These are phyloP conservation scores for Calophaca sinica DNA, from an alignment of 306 rosid species.

Conservation along the genomic window DNA sequence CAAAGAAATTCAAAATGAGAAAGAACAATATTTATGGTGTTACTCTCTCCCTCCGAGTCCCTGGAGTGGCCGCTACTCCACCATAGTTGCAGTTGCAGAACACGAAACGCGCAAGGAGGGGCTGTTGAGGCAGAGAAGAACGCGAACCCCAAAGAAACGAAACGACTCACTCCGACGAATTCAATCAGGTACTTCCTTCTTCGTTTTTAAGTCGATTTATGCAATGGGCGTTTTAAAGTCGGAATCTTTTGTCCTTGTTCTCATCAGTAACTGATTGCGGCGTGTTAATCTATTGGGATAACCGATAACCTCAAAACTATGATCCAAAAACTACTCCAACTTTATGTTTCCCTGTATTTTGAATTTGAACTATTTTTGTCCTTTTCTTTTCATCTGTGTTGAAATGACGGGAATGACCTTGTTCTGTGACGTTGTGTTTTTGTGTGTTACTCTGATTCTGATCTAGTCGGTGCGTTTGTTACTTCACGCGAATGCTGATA, in stretches of 20 bases:
- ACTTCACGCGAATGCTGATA: conserved; percentile 9
- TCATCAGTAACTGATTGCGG: too few relatives aligned
- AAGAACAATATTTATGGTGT: conserved; percentile 19
- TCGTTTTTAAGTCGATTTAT: background rate
- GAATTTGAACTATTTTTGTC: too few relatives aligned
- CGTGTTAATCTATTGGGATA: too few relatives aligned
- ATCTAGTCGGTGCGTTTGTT: conserved; percentile 1
- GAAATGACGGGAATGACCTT: conserved; percentile 31
- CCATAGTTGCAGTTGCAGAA: background rate
- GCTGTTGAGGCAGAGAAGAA: background rate
- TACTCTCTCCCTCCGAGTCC: background rate
- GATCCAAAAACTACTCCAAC: too few relatives aligned
- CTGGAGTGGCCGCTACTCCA: conserved; percentile 36
- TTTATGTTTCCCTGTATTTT: too few relatives aligned
- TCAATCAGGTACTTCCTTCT: conserved; percentile 24
- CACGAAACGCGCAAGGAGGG: too few relatives aligned
- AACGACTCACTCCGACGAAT: background rate
- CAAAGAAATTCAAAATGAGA: conserved; percentile 38
- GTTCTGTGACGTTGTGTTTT: background rate
- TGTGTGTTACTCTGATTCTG: conserved; percentile 1
- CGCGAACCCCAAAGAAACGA: background rate
- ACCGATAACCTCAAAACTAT: too few relatives aligned
- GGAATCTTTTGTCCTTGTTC: too few relatives aligned
- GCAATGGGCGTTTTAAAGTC: background rate
- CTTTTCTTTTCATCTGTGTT: background rate